These are phyloP conservation scores for Pichia nakasei DNA, from an alignment of 805 yeast species.

Conservation along the genomic window DNA sequence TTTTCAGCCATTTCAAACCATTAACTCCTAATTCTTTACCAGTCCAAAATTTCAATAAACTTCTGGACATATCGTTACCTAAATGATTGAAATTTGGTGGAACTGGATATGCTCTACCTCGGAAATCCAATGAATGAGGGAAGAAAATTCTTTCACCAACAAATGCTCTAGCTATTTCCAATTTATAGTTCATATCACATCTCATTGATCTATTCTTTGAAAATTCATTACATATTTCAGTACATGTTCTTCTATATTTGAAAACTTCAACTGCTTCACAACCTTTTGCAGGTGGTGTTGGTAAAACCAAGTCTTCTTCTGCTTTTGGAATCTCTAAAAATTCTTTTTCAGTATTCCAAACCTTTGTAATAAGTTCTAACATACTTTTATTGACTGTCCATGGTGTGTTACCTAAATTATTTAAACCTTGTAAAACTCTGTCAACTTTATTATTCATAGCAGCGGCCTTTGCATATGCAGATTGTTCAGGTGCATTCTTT, in stretches of 20 bases:
- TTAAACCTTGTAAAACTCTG: constrained; percentile 68
- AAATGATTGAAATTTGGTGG: constrained; percentile 75
- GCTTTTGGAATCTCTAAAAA: constrained; percentile 66
- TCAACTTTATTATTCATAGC: constrained; percentile 58
- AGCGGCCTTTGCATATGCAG: constrained; percentile 82
- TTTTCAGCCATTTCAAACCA: constrained; percentile 68
- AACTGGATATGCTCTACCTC: constrained; percentile 79
- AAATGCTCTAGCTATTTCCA: constrained; percentile 92
- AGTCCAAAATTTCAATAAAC: constrained; percentile 66
- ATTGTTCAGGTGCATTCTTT: constrained; percentile 80
- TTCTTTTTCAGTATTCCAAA: constrained; percentile 81
- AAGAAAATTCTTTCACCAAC: constrained; percentile 69
- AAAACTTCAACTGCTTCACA: constrained; percentile 66
- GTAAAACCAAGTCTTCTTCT: constrained; percentile 35
- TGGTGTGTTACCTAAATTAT: constrained; percentile 76
- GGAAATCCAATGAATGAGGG: constrained; percentile 74
- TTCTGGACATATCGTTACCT: constrained; percentile 72
- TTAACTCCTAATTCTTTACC: constrained; percentile 57
- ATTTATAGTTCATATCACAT: constrained; percentile 87
- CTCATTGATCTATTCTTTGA: constrained; percentile 73
- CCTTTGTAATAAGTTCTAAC: constrained; percentile 57
- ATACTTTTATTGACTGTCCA: constrained; percentile 84
- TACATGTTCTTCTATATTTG: constrained; percentile 59
- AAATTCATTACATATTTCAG: constrained; percentile 48
- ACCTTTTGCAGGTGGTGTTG: constrained; percentile 48